Base-by-base conservation (phyloP, 2,329 filamentous ascomycete genomes). In the Pleomassaria siparia region DNA sequence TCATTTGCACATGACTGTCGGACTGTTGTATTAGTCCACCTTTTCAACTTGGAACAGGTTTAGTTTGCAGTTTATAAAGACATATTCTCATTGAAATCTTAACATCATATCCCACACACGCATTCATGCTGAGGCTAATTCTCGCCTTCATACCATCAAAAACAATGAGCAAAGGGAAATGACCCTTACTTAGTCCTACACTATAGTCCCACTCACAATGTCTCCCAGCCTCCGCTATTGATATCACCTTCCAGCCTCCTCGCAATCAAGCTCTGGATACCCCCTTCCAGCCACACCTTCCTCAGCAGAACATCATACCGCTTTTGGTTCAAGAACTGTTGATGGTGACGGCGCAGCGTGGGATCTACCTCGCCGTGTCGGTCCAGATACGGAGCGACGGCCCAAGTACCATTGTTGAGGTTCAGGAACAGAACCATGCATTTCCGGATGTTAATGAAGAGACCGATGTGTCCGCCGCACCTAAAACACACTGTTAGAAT, bases 191-290 rank as follows among this genome's bases (percentile, higher is more conserved):
- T 37, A 18, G 12, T 10, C 24, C 3, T 15, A 10, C 37, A 15
- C 41, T n/a, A n/a, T n/a, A n/a, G n/a, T n/a, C n/a, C n/a, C n/a
- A 26, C 25, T 53, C 50, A 79, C 55, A 79, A 58, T 26, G 76
- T 96, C 75, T 99, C 94, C 94, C 94, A 99, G 0, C 94, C 94
- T 0, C 94, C 94, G 61, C 90, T 96, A 67, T 99, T 99, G 36
- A 96, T 90, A 70, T 99, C 94, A 12, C 89, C 87, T 76, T 99
- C 94, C 56, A 99, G 73, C 72, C 90, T 92, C 56, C 94, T 80
- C 55, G 88, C 89, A 66, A 99, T 96, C 39, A 90, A 85, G 57
- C 88, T 95, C 28, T 91, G 91, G 22, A 99, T 84, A 4, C 88
- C 86, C 61, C 96, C 91, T 41, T 85, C 83, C 50, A 97, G 77